Evolutionary conservation across 176 grass and related monocot species (phyloP), one percentile per base, ranked within the genome.

Genomic region (Urochloa ruziziensis): DNA sequence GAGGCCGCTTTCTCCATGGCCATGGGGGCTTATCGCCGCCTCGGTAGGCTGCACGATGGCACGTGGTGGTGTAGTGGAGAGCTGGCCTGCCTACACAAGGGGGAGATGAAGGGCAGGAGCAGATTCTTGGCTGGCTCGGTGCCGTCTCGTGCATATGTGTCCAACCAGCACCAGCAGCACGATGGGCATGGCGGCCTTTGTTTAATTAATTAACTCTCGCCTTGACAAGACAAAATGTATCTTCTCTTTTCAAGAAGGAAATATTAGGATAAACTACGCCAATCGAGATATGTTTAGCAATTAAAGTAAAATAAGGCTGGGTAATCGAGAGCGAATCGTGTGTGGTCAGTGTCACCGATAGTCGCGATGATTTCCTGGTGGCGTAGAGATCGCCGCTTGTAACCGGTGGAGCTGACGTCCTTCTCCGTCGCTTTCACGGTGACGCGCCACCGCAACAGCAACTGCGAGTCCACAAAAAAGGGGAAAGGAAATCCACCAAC

Each of bases 1-100:
- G 88, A 93, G 14, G 60, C 29, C 27, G 81, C 92, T 74, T 87
- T 88, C 74, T 97, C 90, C 95, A 97, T 97, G 29, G 72, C 48
- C 52, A 57, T 24, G 21, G n/a, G n/a, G n/a, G 72, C 32, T 74
- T 27, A 15, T 1, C 39, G 66, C 23, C 40, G 67, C 67, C 39
- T 44, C 66, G 67, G 67, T 30, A 5, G 23, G 48, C 15, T 74
- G 47, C 18, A 51, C 9, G 70, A 29, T 32, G 44, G 16, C 70
- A 7, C 14, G 36, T 42, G 39, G 35, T 13, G n/a, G 21, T 25
- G 56, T 1, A 51, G 6, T 51, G 48, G 48, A 7, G 47, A 49
- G 47, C 12, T 14, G 11, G 46, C 0, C 46, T 4, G 12, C 15
- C 47, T 49, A 17, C 47, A 49, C 10, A 8, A 56, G 1, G 2